Base-by-base conservation (phyloP, 345 rosid species). In the Eucalyptus curtisii region DNA sequence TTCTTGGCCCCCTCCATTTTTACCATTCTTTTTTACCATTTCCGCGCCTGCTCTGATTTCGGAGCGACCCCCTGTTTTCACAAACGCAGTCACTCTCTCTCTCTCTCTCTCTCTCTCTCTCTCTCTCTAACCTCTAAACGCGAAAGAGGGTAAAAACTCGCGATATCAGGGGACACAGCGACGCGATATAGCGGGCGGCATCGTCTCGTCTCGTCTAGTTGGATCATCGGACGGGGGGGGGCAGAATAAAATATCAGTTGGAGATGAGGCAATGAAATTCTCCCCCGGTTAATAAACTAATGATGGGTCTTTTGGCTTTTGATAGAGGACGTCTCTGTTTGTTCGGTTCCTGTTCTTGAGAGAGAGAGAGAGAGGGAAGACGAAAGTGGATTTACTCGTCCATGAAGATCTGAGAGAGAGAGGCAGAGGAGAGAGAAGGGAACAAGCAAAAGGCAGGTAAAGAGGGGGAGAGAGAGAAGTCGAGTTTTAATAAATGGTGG, bases 331-430 rank as follows among this genome's bases (percentile, higher is more conserved):
- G 82, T 80, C 86, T 86, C 49, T 85, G 90, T 91, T 91, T 91
- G 93, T 92, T 93, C 87, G 79, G 90, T 92, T 93, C 87, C 81
- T 91, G 92, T 89, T 93, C 87, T 57, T 37, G 82, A 71, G 81
- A 71, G 81, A 31, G 79, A n/a, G 0, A 31, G 79, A 61, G 19
- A 30, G 68, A 27, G 17, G 3, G 68, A 30, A 68, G 30, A 76
- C 84, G 84, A 12, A 6, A 40, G 84, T 40, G 14, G 84, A 22
- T 22, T 76, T 11, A 76, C 45, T 40, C 84, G 24, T 71, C 22
- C 82, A 19, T 22, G 84, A 76, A 40, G 84, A 40, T 40, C 84
- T 22, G 84, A 76, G 84, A 20, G 76, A n/a, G 15, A 61, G 76
- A n/a, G 15, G 30, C 10, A 25, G 87, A 86, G 86, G 37, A 17